phyloP scores from a whole-genome alignment of 768 basidiomycete species.

The Lactarius sp. region DNA sequence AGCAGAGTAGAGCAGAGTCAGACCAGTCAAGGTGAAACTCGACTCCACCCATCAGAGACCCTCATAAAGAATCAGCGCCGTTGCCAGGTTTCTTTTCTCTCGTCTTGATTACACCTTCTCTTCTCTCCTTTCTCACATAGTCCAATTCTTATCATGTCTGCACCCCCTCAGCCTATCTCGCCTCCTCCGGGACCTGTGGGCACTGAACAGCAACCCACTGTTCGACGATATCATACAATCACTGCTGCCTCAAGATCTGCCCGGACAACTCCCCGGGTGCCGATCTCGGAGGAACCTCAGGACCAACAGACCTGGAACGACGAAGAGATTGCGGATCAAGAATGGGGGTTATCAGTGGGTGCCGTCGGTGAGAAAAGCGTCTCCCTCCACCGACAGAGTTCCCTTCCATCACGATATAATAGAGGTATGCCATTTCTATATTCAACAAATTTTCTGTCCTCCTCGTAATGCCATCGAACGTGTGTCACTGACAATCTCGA shows the following conservation, averaged over 20 bases:
- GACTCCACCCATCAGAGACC: no score
- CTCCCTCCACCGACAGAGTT: slow-evolving; percentile 26
- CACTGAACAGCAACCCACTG: slow-evolving; percentile 12
- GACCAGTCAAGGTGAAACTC: no score
- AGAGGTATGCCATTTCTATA: slow-evolving; percentile 13
- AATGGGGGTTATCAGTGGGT: slow-evolving; percentile 18
- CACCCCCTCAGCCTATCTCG: slow-evolving; percentile 21
- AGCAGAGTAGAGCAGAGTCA: no score
- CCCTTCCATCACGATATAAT: slow-evolving; percentile 25
- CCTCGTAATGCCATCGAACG: background rate
- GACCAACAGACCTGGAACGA: slow-evolving; percentile 25
- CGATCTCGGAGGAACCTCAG: slow-evolving; percentile 26
- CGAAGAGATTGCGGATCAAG: slow-evolving; percentile 21
- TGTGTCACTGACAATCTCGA: slow-evolving; percentile 2
- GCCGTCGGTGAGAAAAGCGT: slow-evolving; percentile 25
- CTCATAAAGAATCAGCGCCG: background rate
- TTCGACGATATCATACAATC: slow-evolving; percentile 27
- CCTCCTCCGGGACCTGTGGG: slow-evolving; percentile 19
- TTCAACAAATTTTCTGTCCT: background rate
- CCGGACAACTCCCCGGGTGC: slow-evolving; percentile 15
- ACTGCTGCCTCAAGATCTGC: slow-evolving; percentile 23
- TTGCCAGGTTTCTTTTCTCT: slow-evolving; percentile 1
- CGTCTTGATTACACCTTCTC: background rate
- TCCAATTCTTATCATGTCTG: slow-evolving; percentile 16
- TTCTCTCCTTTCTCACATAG: slow-evolving; percentile 1